Evolutionary conservation across 1,139 yeast genomes (phyloP).

Genomic region (Kodamaea derodonti): DNA sequence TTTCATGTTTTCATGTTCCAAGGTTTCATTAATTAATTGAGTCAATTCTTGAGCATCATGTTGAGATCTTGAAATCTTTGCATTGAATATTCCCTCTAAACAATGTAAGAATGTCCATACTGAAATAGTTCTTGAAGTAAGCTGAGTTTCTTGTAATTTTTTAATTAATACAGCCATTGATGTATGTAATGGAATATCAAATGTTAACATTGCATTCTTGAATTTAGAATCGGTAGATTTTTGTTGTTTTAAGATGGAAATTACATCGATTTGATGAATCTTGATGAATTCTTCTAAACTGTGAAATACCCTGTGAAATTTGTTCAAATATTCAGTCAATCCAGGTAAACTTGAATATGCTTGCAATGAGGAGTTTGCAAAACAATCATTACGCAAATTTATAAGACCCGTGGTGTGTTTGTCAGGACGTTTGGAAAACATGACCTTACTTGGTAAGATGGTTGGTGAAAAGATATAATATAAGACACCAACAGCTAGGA

Average conservation of each 20-base stretch:
- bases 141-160: constrained; percentile 62
- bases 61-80: constrained; percentile 75
- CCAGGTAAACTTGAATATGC: constrained; percentile 72
- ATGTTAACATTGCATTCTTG: constrained; percentile 20
- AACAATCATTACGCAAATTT: constrained; percentile 84
- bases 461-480: constrained; percentile 26
- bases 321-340: constrained; percentile 58
- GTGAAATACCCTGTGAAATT: constrained; percentile 26
- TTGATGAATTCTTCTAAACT: constrained; percentile 27
- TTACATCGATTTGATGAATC: constrained; percentile 20
- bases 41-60: constrained; percentile 95
- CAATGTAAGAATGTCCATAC: constrained; percentile 78
- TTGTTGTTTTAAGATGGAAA: constrained; percentile 14
- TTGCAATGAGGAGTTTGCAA: constrained; percentile 88
- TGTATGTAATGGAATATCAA: constrained; percentile 49
- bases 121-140: constrained; percentile 52
- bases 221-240: constrained; percentile 22
- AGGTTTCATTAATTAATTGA: constrained; percentile 73
- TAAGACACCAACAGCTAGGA: not conserved
- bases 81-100: constrained; percentile 72
- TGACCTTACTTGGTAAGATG: constrained; percentile 12
- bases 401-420: constrained; percentile 77
- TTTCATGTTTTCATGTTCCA: constrained; percentile 60
- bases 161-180: constrained; percentile 53
- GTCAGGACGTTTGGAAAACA: constrained; percentile 61